Conservation (phyloP, 192 early-diverging fungal species). For the Dissophora ornata region DNA sequence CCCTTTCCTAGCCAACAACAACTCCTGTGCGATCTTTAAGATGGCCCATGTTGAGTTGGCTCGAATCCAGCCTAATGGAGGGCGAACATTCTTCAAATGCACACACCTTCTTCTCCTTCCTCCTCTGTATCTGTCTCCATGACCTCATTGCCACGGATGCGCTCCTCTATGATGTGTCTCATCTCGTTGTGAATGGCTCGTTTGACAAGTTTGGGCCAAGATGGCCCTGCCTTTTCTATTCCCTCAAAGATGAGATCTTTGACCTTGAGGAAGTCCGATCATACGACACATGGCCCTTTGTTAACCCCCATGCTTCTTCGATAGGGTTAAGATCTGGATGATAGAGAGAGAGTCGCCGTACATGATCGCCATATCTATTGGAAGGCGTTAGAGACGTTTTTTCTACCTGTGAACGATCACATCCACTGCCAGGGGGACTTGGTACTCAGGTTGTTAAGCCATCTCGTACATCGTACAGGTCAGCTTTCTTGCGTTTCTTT, state of each 20-base stretch:
- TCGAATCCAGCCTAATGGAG: too few relatives aligned
- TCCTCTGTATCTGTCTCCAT: too few relatives aligned
- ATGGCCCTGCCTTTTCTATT: neutral
- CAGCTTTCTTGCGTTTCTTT: neutral
- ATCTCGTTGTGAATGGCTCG: neutral
- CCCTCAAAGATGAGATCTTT: slow-evolving; percentile 2
- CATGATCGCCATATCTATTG: slow-evolving; percentile 1
- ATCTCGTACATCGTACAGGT: neutral
- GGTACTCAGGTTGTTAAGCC: slow-evolving; percentile 3
- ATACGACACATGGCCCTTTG: slow-evolving; percentile 5
- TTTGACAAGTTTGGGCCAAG: neutral
- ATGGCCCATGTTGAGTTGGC: too few relatives aligned
- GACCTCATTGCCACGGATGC: too few relatives aligned
- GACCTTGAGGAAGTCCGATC: neutral
- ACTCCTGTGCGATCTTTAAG: too few relatives aligned
- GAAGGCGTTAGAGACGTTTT: too few relatives aligned
- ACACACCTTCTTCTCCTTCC: too few relatives aligned
- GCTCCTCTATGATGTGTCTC: neutral
- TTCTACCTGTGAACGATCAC: neutral
- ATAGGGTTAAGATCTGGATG: neutral
- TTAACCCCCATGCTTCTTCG: slow-evolving; percentile 17
- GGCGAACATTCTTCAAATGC: too few relatives aligned
- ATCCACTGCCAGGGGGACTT: slow-evolving; percentile 1
- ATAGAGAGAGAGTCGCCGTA: slow-evolving; percentile 7
- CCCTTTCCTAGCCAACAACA: too few relatives aligned